A percentile compares a stretch with the other conserved stretches of the same genome.
These are phyloP conservation scores for Penicillium mononematosum DNA, from an alignment of 495 filamentous ascomycete genomes.

Conservation along the genomic window DNA sequence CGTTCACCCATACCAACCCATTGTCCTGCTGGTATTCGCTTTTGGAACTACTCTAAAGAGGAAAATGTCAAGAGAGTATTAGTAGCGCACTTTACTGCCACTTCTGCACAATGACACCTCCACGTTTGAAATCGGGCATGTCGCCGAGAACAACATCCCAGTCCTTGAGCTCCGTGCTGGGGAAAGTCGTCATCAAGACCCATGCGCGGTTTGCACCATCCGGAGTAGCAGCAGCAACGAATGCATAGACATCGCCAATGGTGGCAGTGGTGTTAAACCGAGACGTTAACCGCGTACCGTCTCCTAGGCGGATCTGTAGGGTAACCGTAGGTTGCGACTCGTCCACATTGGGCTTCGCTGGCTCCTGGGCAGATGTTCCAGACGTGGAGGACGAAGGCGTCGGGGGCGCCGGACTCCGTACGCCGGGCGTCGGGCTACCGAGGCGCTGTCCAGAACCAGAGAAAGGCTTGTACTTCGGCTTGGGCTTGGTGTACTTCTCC, in stretches of 20 bases:
- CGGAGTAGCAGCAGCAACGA: constrained; percentile 68
- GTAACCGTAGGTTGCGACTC: constrained; percentile 73
- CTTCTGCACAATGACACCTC: constrained; percentile 86
- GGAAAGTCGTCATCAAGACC: constrained; percentile 92
- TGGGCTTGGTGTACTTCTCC: constrained; percentile 77
- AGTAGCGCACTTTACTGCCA: constrained; percentile 53
- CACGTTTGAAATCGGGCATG: constrained; percentile 76
- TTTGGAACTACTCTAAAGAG: constrained; percentile 6
- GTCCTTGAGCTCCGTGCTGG: constrained; percentile 87
- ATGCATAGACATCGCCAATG: constrained; percentile 85
- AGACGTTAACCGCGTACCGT: constrained; percentile 80
- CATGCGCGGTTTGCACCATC: constrained; percentile 60
- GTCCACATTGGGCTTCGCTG: constrained; percentile 59
- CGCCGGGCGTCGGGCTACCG: constrained; percentile 85
- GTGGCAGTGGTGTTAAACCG: constrained; percentile 93
- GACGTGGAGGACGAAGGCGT: constrained; percentile 41
- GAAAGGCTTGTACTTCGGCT: constrained; percentile 87
- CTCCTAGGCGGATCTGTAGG: constrained; percentile 84
- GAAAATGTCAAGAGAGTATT: neutral
- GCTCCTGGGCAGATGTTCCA: constrained; percentile 30
- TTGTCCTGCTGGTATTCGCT: constrained; percentile 8
- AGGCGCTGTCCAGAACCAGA: constrained; percentile 77
- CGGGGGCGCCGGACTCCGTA: constrained; percentile 34
- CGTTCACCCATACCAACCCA: constrained; percentile 1
- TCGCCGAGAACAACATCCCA: constrained; percentile 67